A percentile compares a stretch with the other conserved stretches of the same genome.
phyloP scores from a whole-genome alignment of 192 early-diverging fungal species.

The Backusella australiensis region DNA sequence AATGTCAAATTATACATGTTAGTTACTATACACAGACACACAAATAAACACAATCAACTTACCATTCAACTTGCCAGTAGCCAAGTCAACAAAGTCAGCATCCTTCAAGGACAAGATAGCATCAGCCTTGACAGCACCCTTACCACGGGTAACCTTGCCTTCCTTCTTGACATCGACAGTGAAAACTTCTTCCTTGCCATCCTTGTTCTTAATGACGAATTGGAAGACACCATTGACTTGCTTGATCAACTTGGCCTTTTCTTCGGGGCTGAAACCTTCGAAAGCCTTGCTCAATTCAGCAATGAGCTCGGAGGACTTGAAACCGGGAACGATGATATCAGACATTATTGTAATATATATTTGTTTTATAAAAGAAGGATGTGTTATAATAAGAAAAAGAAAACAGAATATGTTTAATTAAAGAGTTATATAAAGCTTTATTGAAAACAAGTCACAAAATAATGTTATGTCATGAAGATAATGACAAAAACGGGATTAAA shows the following conservation, averaged over 20 bases:
- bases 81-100: slow-evolving; percentile 80
- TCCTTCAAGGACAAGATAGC: slow-evolving; percentile 74
- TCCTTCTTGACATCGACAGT: slow-evolving; percentile 86
- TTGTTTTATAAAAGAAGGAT: neutral
- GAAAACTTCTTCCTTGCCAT: slow-evolving; percentile 64
- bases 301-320: slow-evolving; percentile 75
- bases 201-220: slow-evolving; percentile 79
- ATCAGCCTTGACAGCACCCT: slow-evolving; percentile 66
- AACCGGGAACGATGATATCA: slow-evolving; percentile 55
- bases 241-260: slow-evolving; percentile 59
- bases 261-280: slow-evolving; percentile 54
- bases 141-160: slow-evolving; percentile 54
- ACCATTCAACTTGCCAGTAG: slow-evolving; percentile 80
- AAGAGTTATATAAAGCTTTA: neutral
- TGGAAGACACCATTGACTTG: slow-evolving; percentile 87
- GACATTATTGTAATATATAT: slow-evolving; percentile 10
- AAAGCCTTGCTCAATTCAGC: slow-evolving; percentile 63
- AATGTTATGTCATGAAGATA: slow-evolving; percentile 6
- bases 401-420: neutral
- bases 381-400: neutral
- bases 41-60: slow-evolving; percentile 32
- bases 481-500: neutral
- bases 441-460: neutral
- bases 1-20: neutral
- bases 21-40: neutral